These are phyloP conservation scores for Macroventuria anomochaeta DNA, from an alignment of 2,329 filamentous ascomycete genomes.

Conservation along the genomic window DNA sequence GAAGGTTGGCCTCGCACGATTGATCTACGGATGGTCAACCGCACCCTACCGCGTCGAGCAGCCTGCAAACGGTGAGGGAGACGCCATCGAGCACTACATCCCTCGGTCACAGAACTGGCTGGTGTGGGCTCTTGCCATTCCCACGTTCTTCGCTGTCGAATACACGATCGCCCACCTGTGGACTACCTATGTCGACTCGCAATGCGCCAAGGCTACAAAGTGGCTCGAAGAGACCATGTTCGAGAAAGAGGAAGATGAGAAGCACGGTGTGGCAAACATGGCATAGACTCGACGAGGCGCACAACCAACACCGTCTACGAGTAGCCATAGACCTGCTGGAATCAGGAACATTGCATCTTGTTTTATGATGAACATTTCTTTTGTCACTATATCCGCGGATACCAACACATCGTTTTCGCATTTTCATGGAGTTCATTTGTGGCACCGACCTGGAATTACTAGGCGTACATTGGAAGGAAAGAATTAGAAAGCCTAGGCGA, in stretches of 20 bases:
- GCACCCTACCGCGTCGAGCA: constrained; percentile 51
- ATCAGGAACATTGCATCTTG: constrained; percentile 6
- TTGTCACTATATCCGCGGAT: constrained; percentile 17
- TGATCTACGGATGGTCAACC: constrained; percentile 60
- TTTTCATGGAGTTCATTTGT: constrained; percentile 12
- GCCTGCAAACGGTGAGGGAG: constrained; percentile 48
- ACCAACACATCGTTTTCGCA: constrained; percentile 15
- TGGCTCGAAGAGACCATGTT: constrained; percentile 59
- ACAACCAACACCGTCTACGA: background rate
- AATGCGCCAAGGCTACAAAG: constrained; percentile 57
- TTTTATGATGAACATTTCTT: constrained; percentile 15
- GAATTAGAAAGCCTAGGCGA: background rate
- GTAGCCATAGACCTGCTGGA: constrained; percentile 7
- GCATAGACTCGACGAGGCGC: constrained; percentile 29
- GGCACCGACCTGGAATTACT: constrained; percentile 4
- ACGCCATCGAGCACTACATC: constrained; percentile 53
- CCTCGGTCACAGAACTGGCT: constrained; percentile 48
- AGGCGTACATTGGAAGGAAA: constrained; percentile 2
- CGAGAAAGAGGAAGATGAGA: constrained; percentile 51
- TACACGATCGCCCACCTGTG: constrained; percentile 58
- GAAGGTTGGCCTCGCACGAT: constrained; percentile 59
- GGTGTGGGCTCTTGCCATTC: constrained; percentile 53
- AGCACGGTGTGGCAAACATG: constrained; percentile 36
- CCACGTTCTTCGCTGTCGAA: constrained; percentile 55
- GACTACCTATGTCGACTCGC: constrained; percentile 60